A percentile compares a stretch with the other conserved stretches of the same genome.
Conservation (phyloP, 768 basidiomycete genomes). For the Mycena pura region DNA sequence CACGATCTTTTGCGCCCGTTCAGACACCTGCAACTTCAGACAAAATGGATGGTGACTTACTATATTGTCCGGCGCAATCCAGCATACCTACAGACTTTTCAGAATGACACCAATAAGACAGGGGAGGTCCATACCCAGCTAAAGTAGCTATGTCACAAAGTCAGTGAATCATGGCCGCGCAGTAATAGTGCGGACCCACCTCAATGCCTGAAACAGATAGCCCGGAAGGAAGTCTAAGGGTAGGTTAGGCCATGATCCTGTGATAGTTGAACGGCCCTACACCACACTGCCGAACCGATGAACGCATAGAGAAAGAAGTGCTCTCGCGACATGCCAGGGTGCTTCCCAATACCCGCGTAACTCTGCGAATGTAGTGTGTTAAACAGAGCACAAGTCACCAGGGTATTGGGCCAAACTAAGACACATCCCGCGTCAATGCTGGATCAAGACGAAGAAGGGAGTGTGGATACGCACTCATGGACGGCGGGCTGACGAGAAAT, state of each 20-base stretch:
- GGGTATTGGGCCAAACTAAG: slow-evolving; percentile 76
- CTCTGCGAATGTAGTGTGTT: slow-evolving; percentile 74
- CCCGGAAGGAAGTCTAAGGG: slow-evolving; percentile 62
- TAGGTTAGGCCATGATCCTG: neutral
- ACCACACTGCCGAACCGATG: slow-evolving; percentile 52
- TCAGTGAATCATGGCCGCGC: neutral
- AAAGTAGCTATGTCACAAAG: slow-evolving; percentile 44
- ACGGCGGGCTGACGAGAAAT: slow-evolving; percentile 69
- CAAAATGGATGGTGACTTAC: slow-evolving; percentile 40
- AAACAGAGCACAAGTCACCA: slow-evolving; percentile 74
- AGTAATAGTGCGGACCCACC: slow-evolving; percentile 38
- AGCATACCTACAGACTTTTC: slow-evolving; percentile 56
- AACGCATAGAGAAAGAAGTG: slow-evolving; percentile 66
- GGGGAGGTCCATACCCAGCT: slow-evolving; percentile 47
- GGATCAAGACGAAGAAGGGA: neutral
- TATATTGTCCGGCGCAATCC: slow-evolving; percentile 66
- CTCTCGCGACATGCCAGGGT: slow-evolving; percentile 63
- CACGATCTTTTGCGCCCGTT: slow-evolving; percentile 34
- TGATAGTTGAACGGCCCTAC: slow-evolving; percentile 35
- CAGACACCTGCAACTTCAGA: no score
- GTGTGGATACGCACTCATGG: slow-evolving; percentile 56
- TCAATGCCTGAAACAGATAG: slow-evolving; percentile 65
- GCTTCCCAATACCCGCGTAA: slow-evolving; percentile 60
- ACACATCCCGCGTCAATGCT: slow-evolving; percentile 2
- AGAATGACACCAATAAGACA: neutral